Evolutionary conservation across 2,329 filamentous ascomycete species (phyloP).

Genomic region (Verticillium longisporum): DNA sequence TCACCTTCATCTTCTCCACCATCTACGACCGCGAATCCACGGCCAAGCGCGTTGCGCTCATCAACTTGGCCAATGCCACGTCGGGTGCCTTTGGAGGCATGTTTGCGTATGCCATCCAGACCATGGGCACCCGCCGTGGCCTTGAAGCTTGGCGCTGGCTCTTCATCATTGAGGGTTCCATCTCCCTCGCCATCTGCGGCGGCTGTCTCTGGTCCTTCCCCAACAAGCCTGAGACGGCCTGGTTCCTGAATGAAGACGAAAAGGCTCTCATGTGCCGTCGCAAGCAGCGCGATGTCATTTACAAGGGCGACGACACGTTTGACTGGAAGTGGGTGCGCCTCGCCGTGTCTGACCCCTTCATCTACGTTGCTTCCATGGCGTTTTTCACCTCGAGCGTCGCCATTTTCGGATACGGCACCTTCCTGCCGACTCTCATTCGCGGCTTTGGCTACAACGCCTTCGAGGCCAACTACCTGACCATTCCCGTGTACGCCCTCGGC

Average conservation of each 20-base stretch:
- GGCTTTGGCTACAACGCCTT: slow-evolving; percentile 8
- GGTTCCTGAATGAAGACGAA: slow-evolving; percentile 35
- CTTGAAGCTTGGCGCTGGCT: slow-evolving; percentile 40
- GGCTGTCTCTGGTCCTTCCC: slow-evolving; percentile 29
- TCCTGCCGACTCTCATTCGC: slow-evolving; percentile 15
- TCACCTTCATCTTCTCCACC: slow-evolving; percentile 20
- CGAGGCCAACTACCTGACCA: slow-evolving; percentile 13
- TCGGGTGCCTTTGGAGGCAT: slow-evolving; percentile 17
- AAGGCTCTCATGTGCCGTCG: slow-evolving; percentile 17
- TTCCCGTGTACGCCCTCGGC: slow-evolving; percentile 12
- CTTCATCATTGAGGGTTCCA: slow-evolving; percentile 33
- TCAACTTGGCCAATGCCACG: slow-evolving; percentile 17
- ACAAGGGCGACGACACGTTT: slow-evolving; percentile 21
- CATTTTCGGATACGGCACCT: slow-evolving; percentile 24
- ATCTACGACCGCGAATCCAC: slow-evolving; percentile 22
- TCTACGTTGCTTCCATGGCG: slow-evolving; percentile 18
- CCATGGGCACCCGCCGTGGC: slow-evolving; percentile 33
- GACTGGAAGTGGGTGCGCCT: slow-evolving; percentile 19
- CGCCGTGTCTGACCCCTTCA: slow-evolving; percentile 21
- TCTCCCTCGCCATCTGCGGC: slow-evolving; percentile 18
- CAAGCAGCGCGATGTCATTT: slow-evolving; percentile 17
- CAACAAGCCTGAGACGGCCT: slow-evolving; percentile 34
- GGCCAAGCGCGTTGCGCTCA: slow-evolving; percentile 17
- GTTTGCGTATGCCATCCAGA: slow-evolving; percentile 16
- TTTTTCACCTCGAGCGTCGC: slow-evolving; percentile 25